A percentile compares a stretch with the other conserved stretches of the same genome.
Evolutionary conservation across 2,329 filamentous ascomycete species (phyloP).

Genomic region (Sporothrix pallida): DNA sequence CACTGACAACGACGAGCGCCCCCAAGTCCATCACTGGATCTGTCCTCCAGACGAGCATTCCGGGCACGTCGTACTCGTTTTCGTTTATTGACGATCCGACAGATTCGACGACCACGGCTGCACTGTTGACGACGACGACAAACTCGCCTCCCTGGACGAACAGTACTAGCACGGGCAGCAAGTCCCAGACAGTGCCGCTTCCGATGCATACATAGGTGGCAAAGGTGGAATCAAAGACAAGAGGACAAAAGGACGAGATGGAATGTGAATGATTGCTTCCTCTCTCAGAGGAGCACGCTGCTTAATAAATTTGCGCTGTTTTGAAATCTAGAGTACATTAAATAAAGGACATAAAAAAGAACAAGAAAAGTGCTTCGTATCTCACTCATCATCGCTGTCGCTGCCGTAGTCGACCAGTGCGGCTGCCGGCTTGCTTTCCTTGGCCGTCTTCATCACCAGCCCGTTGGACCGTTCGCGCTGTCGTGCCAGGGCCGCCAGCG

Average conservation of each 20-base stretch:
- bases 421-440: conserved; percentile 62
- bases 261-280: background rate
- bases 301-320: background rate
- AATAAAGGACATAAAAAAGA: background rate
- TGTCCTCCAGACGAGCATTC: background rate
- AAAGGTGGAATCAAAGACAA: background rate
- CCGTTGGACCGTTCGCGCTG: conserved; percentile 51
- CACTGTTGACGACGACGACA: background rate
- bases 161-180: background rate
- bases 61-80: background rate
- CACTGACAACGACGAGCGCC: background rate
- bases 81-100: conserved; percentile 11
- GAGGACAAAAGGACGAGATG: too few species aligned
- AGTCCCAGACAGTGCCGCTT: background rate
- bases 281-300: background rate
- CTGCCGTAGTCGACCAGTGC: conserved; percentile 89
- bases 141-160: background rate
- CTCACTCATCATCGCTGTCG: conserved; percentile 55
- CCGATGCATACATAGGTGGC: background rate
- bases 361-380: background rate
- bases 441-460: conserved; percentile 60
- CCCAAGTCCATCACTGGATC: background rate
- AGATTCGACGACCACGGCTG: background rate
- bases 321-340: background rate
- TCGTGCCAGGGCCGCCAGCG: conserved; percentile 76